Conservation (phyloP, 495 filamentous ascomycete species). For the Apodospora peruviana region DNA sequence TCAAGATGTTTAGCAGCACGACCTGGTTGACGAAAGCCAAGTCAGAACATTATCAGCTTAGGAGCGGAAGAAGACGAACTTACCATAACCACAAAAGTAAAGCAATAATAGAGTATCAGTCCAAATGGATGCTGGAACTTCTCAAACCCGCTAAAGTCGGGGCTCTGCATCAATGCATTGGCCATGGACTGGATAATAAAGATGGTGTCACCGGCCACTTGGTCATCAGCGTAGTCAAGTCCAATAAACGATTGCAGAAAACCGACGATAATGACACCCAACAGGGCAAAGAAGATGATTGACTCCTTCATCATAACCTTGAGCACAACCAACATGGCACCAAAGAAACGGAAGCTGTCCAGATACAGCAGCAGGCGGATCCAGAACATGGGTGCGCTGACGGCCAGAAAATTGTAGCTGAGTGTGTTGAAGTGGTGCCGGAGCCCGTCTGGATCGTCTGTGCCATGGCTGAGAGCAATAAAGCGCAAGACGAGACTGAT, state of each 20-base stretch:
- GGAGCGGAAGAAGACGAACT: slow-evolving; percentile 15
- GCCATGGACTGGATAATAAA: slow-evolving; percentile 89
- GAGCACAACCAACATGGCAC: slow-evolving; percentile 92
- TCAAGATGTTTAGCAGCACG: slow-evolving; percentile 86
- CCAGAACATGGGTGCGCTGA: slow-evolving; percentile 96
- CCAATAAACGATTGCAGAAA: slow-evolving; percentile 97
- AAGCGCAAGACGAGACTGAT: slow-evolving; percentile 73
- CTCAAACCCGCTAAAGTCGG: slow-evolving; percentile 86
- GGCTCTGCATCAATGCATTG: slow-evolving; percentile 81
- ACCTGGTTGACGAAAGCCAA: slow-evolving; percentile 19
- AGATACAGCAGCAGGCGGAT: slow-evolving; percentile 86
- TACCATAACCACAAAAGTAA: slow-evolving; percentile 94
- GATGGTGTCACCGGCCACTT: slow-evolving; percentile 48
- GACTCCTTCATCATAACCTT: slow-evolving; percentile 99
- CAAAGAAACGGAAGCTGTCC: slow-evolving; percentile 92
- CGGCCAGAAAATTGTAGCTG: slow-evolving; percentile 88
- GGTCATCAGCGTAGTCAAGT: slow-evolving; percentile 74
- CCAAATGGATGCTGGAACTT: slow-evolving; percentile 71
- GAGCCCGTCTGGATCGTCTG: slow-evolving; percentile 36
- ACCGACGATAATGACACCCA: slow-evolving; percentile 77
- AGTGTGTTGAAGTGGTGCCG: slow-evolving; percentile 69
- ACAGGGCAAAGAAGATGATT: slow-evolving; percentile 93
- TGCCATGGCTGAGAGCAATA: slow-evolving; percentile 62
- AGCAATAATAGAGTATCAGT: slow-evolving; percentile 88
- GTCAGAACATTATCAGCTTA: neutral